Base-by-base conservation (phyloP, 2,329 filamentous ascomycete species). In the Phialemonium atrogriseum region DNA sequence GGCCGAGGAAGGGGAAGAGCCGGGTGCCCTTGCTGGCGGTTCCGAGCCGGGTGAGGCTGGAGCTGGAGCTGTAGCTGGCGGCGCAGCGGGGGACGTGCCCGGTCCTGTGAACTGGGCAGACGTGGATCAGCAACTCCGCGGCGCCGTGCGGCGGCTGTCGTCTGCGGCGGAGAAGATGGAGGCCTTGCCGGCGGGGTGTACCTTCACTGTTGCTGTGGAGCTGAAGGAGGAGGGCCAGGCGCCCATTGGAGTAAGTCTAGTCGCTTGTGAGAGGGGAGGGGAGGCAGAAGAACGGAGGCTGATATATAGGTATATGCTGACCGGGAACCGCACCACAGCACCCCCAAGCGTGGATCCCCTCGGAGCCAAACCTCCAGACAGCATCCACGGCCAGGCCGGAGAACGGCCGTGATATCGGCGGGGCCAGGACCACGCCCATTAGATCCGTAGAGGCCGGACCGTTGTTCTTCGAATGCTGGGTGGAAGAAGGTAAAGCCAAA, bases 121-220 rank as follows among this genome's bases (percentile, higher is more conserved):
- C 48, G 63, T 89, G 5, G 72, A 84, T 31, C 80, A 88, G 56
- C 77, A 84, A 40, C 66, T 89, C 27, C 69, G 84, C 16, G 83
- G 73, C 3, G 76, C 76, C 0, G 60, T 89, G 43, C 60, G 70
- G 33, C 70, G 73, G 27, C 58, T 89, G 10, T 69, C 74, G 0
- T 70, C 75, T 36, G 68, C 72, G 4, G 73, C 67, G 7, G 67
- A 76, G 38, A 66, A 61, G 34, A 62, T 85, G 39, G 58, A 54
- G 1, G 55, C 66, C 0, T 50, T 87, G 14, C 80, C 82, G 0
- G 56, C 65, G 2, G 70, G 70, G 2, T 86, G 81, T 52, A 82
- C 80, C 0, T 89, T 84, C 52, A 84, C 81, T 0, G 54, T 89
- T n/a, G 80, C 78, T 1, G 69, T 89, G 24, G 84, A 89, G 54